These are phyloP conservation scores for Fusarium proliferatum DNA, from an alignment of 2,329 filamentous ascomycete species.

Conservation along the genomic window DNA sequence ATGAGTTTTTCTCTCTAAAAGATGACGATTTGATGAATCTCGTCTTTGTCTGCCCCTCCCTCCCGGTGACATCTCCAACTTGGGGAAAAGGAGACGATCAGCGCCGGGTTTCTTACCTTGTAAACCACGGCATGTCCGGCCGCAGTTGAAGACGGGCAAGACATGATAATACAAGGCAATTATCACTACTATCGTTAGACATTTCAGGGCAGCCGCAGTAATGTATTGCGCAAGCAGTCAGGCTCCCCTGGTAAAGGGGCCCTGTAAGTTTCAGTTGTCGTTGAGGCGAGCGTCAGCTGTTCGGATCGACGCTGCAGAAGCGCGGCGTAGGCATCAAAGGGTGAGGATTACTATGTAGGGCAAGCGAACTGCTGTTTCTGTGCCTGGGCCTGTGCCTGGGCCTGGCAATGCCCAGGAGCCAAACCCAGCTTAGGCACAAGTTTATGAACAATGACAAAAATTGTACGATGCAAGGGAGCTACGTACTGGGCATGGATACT, in stretches of 20 bases:
- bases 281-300: slow-evolving; percentile 33
- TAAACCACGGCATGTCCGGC: slow-evolving; percentile 27
- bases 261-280: slow-evolving; percentile 35
- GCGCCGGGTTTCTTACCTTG: slow-evolving; percentile 9
- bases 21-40: slow-evolving; percentile 33
- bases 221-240: not conserved
- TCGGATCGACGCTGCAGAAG: slow-evolving; percentile 33
- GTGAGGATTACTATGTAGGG: slow-evolving; percentile 14
- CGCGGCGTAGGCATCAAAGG: slow-evolving; percentile 16
- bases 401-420: not conserved
- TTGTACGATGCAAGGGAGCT: slow-evolving; percentile 35
- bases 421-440: not conserved
- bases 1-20: not conserved
- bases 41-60: slow-evolving; percentile 5
- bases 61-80: slow-evolving; percentile 11
- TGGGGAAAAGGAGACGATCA: slow-evolving; percentile 22
- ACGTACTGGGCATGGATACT: slow-evolving; percentile 32
- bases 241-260: slow-evolving; percentile 17
- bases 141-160: not conserved
- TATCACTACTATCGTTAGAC: slow-evolving; percentile 5
- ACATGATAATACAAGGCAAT: slow-evolving; percentile 3
- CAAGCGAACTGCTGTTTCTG: slow-evolving; percentile 5
- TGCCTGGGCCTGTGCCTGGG: slow-evolving; percentile 3
- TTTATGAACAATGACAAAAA: slow-evolving; percentile 13
- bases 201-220: not conserved